These are phyloP conservation scores for Schizothecium vesticola DNA, from an alignment of 495 filamentous ascomycete genomes.

Conservation along the genomic window DNA sequence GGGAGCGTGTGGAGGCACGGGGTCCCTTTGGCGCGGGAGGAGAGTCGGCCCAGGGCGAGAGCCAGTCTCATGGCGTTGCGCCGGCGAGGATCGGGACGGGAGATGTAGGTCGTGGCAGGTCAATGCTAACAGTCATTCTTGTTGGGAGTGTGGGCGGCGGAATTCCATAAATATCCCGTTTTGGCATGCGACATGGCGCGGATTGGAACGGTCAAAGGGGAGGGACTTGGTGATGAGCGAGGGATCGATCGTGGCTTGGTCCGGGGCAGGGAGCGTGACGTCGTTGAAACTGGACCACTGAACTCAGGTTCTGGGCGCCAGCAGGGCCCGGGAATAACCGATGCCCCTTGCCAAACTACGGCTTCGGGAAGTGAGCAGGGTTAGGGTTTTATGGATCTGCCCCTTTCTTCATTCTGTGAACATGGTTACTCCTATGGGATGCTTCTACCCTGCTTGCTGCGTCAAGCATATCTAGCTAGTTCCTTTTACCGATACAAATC, in stretches of 20 bases:
- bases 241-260: background rate
- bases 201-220: background rate
- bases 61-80: constrained; percentile 28
- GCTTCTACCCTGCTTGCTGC: too few species aligned
- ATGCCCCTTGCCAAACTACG: background rate
- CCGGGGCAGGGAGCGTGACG: constrained; percentile 9
- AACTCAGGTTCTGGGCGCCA: background rate
- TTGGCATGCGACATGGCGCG: constrained; percentile 13
- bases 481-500: constrained; percentile 13
- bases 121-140: constrained; percentile 14
- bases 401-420: too few species aligned
- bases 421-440: too few species aligned
- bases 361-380: background rate
- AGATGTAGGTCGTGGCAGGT: background rate
- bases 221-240: background rate
- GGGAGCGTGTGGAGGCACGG: constrained; percentile 1
- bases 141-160: background rate
- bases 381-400: background rate
- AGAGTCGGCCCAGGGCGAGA: constrained; percentile 26
- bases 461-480: too few species aligned
- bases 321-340: constrained; percentile 3
- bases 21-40: constrained; percentile 15
- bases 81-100: background rate
- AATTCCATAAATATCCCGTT: background rate
- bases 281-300: constrained; percentile 6